Evolutionary conservation across 139 green algal species (phyloP).

Genomic region (Chlamydomonas incerta): DNA sequence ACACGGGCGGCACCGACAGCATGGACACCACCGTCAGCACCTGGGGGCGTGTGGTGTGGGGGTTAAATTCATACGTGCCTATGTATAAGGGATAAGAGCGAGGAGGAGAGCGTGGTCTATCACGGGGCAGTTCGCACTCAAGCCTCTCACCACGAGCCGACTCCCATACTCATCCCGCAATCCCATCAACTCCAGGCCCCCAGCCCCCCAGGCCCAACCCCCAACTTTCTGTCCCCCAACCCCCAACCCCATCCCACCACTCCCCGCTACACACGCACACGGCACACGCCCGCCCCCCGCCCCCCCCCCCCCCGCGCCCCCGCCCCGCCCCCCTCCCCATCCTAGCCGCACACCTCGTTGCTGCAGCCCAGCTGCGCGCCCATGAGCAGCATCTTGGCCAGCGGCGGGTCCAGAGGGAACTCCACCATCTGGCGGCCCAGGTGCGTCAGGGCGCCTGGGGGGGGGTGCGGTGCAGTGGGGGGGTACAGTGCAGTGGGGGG

Average conservation of each 20-base stretch:
- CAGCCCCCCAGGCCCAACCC: too few relatives aligned
- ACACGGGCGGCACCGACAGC: constrained; percentile 92
- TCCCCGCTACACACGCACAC: background rate
- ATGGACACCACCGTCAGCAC: constrained; percentile 94
- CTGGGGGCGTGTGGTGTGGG: constrained; percentile 75
- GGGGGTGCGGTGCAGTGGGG: background rate
- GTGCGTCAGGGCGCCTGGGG: constrained; percentile 55
- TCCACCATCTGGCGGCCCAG: constrained; percentile 93
- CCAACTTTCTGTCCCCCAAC: background rate
- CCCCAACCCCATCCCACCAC: too few relatives aligned
- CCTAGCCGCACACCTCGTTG: constrained; percentile 58
- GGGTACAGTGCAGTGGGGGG: background rate
- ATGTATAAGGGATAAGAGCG: background rate
- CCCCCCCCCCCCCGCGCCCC: background rate
- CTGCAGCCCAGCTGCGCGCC: constrained; percentile 80
- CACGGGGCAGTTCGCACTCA: too few relatives aligned
- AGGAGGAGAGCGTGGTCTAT: too few relatives aligned
- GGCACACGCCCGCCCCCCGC: background rate
- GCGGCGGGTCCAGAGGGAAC: constrained; percentile 97
- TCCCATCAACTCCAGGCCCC: too few relatives aligned
- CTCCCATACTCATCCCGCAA: too few relatives aligned
- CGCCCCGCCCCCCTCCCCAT: background rate
- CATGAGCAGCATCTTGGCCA: constrained; percentile 95
- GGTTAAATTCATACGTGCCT: too few relatives aligned
- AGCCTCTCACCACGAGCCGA: too few relatives aligned